Conservation (phyloP, 495 filamentous ascomycete genomes). For the Penicillium alfredii region DNA sequence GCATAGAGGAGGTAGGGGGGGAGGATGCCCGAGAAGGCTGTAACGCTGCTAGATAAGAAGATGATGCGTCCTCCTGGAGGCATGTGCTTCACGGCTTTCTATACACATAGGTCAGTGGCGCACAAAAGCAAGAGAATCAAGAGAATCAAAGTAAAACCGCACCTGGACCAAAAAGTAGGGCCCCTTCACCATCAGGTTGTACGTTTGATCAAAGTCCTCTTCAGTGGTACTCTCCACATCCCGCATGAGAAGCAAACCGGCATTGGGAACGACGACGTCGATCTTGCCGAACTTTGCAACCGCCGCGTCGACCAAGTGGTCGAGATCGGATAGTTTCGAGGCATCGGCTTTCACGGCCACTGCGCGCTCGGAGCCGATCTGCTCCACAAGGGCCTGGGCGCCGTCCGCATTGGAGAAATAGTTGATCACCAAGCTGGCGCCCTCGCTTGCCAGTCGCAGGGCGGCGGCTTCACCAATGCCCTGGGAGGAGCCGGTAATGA, state of each 20-base stretch:
- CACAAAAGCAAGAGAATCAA: slow-evolving; percentile 2
- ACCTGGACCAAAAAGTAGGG: slow-evolving; percentile 60
- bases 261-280: slow-evolving; percentile 61
- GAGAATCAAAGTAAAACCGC: too few relatives aligned
- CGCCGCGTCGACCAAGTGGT: slow-evolving; percentile 37
- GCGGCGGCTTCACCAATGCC: slow-evolving; percentile 61
- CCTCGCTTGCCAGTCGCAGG: slow-evolving; percentile 47
- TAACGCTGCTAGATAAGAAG: slow-evolving; percentile 53
- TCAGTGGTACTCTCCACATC: slow-evolving; percentile 54
- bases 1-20: slow-evolving; percentile 58
- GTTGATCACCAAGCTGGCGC: slow-evolving; percentile 60
- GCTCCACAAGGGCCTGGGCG: slow-evolving; percentile 50
- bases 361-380: slow-evolving; percentile 48
- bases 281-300: slow-evolving; percentile 46
- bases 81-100: slow-evolving; percentile 62
- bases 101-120: not conserved
- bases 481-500: slow-evolving; percentile 62
- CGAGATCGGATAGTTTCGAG: slow-evolving; percentile 32
- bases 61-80: slow-evolving; percentile 50
- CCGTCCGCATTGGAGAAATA: slow-evolving; percentile 48
- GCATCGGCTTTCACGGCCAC: slow-evolving; percentile 21
- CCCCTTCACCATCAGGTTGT: slow-evolving; percentile 60
- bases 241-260: slow-evolving; percentile 48
- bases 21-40: slow-evolving; percentile 37
- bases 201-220: slow-evolving; percentile 50